Percentiles rank a stretch among this genome's conserved stretches.
Conservation (phyloP, 495 filamentous ascomycete species). For the Aspergillus haitiensis region DNA sequence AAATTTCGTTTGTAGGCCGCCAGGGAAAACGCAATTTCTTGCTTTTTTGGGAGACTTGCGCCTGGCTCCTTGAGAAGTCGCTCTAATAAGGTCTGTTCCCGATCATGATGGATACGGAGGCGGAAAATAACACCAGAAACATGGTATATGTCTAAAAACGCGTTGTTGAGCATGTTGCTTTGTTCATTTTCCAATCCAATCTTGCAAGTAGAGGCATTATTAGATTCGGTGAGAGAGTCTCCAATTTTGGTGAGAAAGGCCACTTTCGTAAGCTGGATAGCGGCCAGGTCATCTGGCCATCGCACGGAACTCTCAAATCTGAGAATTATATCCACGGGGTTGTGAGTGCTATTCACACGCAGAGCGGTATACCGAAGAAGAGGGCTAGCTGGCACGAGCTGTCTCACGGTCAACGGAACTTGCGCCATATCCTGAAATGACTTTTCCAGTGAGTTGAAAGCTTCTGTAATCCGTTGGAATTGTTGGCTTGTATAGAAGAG, state of each 20-base stretch:
- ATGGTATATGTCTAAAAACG: slow-evolving; percentile 82
- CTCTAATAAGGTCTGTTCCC: slow-evolving; percentile 79
- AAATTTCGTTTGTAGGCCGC: slow-evolving; percentile 70
- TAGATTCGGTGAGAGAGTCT: slow-evolving; percentile 61
- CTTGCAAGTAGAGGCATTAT: slow-evolving; percentile 53
- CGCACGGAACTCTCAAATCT: slow-evolving; percentile 92
- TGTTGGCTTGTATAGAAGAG: slow-evolving; percentile 37
- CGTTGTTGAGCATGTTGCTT: slow-evolving; percentile 65
- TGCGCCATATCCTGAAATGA: slow-evolving; percentile 73
- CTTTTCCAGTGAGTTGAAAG: slow-evolving; percentile 69
- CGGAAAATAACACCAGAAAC: slow-evolving; percentile 61
- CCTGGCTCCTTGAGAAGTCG: slow-evolving; percentile 72
- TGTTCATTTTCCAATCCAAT: slow-evolving; percentile 79
- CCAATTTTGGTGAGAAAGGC: slow-evolving; percentile 86
- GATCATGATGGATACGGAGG: slow-evolving; percentile 67
- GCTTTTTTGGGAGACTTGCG: slow-evolving; percentile 57
- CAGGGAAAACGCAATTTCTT: slow-evolving; percentile 66
- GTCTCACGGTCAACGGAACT: slow-evolving; percentile 76
- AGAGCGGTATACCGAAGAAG: slow-evolving; percentile 73
- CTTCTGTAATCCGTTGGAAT: slow-evolving; percentile 60
- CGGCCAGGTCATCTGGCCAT: slow-evolving; percentile 88
- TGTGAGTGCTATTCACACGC: slow-evolving; percentile 37
- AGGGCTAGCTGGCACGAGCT: slow-evolving; percentile 69
- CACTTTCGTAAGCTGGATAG: slow-evolving; percentile 90
- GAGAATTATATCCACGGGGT: slow-evolving; percentile 67